Evolutionary conservation across 306 rosid genomes (phyloP).

Genomic region (Benincasa hispida): DNA sequence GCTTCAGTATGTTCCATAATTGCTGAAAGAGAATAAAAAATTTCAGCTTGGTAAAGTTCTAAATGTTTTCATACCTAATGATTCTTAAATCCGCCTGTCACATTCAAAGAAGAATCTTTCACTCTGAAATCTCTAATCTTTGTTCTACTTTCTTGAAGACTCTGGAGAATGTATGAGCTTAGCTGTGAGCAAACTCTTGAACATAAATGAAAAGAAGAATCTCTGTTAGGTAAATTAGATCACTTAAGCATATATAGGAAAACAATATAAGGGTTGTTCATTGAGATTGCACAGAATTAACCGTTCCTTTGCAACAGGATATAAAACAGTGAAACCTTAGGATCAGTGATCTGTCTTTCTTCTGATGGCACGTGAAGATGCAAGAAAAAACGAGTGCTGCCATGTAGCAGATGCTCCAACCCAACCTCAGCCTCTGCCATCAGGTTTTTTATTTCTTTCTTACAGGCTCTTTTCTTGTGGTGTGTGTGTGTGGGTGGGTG

Average conservation of each 20-base stretch:
- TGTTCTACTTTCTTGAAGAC: not conserved
- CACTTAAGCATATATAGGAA: not conserved
- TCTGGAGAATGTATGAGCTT: conserved; percentile 1
- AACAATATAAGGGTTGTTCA: not conserved
- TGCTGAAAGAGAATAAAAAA: not conserved
- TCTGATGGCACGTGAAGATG: not conserved
- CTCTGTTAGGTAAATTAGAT: not conserved
- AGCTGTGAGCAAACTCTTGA: not conserved
- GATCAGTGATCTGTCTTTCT: not conserved
- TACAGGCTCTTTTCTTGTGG: too few relatives aligned
- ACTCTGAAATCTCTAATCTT: not conserved
- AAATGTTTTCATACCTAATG: not conserved
- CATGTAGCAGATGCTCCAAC: not conserved
- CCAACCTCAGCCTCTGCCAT: not conserved
- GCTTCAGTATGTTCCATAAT: not conserved
- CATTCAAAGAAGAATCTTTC: not conserved
- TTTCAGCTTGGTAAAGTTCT: not conserved
- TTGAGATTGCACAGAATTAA: not conserved
- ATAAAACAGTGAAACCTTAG: not conserved
- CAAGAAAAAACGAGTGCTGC: not conserved
- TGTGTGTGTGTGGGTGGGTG: too few relatives aligned
- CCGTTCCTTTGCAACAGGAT: not conserved
- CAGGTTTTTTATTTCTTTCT: not conserved
- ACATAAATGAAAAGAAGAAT: not conserved
- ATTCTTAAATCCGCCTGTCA: not conserved